Evolutionary conservation across 306 rosid genomes (phyloP).

Genomic region (Myrica gale): DNA sequence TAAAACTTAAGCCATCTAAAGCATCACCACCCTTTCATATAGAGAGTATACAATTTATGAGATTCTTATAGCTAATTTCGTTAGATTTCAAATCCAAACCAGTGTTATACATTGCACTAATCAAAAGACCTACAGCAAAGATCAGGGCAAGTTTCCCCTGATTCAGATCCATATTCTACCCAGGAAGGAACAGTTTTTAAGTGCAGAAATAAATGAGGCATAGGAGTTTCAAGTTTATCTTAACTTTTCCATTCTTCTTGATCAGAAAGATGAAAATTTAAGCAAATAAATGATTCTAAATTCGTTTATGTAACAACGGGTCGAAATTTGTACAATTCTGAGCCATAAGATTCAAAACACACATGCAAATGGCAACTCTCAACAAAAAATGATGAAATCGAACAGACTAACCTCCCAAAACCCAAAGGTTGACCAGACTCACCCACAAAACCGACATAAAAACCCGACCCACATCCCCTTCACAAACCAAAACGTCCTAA

Average conservation of each 20-base stretch:
- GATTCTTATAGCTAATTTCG: not conserved
- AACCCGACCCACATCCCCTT: not conserved
- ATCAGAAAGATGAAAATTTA: not conserved
- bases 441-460: not conserved
- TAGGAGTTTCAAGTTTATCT: not conserved
- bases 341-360: not conserved
- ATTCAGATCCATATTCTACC: conserved; percentile 7
- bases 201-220: too few species aligned
- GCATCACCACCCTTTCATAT: not conserved
- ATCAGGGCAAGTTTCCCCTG: not conserved
- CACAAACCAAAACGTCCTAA: conserved; percentile 16
- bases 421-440: conserved; percentile 6
- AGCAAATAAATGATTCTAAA: conserved; percentile 4
- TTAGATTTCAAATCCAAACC: not conserved
- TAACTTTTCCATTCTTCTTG: not conserved
- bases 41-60: not conserved
- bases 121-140: not conserved
- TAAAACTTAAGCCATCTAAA: not conserved
- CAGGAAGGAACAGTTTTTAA: not conserved
- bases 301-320: not conserved
- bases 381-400: not conserved
- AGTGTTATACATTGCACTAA: not conserved
- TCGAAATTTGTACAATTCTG: not conserved
- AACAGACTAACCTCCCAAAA: not conserved
- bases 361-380: not conserved